Conservation (phyloP, 345 rosid genomes). For the Gossypium arboreum region DNA sequence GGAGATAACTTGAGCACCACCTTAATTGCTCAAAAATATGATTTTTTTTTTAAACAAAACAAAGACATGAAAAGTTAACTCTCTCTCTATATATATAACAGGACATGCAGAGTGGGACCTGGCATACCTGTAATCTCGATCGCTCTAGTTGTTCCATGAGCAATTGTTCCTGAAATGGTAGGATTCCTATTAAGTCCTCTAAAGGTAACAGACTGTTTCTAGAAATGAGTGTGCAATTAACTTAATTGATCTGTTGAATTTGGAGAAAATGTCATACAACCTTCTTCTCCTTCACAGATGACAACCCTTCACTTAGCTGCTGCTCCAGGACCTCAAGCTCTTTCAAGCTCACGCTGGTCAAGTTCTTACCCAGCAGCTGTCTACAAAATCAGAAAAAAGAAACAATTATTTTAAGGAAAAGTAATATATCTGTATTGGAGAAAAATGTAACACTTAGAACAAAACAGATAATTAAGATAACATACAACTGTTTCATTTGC, state of each 20-base stretch:
- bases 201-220: not conserved
- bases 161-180: constrained; percentile 60
- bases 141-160: constrained; percentile 74
- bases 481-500: constrained; percentile 71
- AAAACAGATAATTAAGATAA: constrained; percentile 13
- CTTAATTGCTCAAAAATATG: not conserved
- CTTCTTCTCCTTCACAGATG: constrained; percentile 74
- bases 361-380: constrained; percentile 63
- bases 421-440: not conserved
- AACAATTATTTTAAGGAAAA: not conserved
- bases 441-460: constrained; percentile 1
- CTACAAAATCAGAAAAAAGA: constrained; percentile 29
- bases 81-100: no score
- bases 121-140: constrained; percentile 64
- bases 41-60: not conserved
- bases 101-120: not conserved
- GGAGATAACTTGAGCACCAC: not conserved
- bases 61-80: constrained; percentile 7
- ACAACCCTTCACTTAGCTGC: constrained; percentile 54
- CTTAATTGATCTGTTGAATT: not conserved
- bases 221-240: not conserved
- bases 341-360: constrained; percentile 58
- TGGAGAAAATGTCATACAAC: constrained; percentile 25
- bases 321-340: constrained; percentile 74
- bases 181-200: constrained; percentile 15